phyloP scores from a whole-genome alignment of 495 filamentous ascomycete species.

The Hypomontagnella monticulosa region DNA sequence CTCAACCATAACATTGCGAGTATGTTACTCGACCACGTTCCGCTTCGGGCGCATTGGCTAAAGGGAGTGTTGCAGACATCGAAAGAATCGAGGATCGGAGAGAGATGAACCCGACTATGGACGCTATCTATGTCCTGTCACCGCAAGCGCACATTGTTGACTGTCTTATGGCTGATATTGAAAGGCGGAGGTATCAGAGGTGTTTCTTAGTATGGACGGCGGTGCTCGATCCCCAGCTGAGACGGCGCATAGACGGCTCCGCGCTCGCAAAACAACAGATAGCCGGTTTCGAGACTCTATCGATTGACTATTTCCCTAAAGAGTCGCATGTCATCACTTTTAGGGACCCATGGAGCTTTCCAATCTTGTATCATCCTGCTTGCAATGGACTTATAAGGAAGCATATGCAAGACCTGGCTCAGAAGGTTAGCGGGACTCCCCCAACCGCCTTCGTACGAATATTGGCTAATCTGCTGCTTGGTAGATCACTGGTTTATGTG shows the following conservation, averaged over 20 bases:
- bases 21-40: slow-evolving; percentile 56
- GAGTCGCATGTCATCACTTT: slow-evolving; percentile 94
- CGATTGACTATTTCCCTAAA: slow-evolving; percentile 86
- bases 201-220: slow-evolving; percentile 83
- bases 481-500: slow-evolving; percentile 84
- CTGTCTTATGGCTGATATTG: slow-evolving; percentile 91
- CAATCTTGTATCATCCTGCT: slow-evolving; percentile 86
- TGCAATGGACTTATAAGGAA: slow-evolving; percentile 83
- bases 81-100: slow-evolving; percentile 89
- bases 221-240: slow-evolving; percentile 54
- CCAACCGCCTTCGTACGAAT: slow-evolving; percentile 23
- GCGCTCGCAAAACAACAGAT: slow-evolving; percentile 74
- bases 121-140: slow-evolving; percentile 91
- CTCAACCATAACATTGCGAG: slow-evolving; percentile 94
- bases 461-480: slow-evolving; percentile 41
- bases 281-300: slow-evolving; percentile 74
- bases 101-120: slow-evolving; percentile 82
- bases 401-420: slow-evolving; percentile 83
- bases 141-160: slow-evolving; percentile 87
- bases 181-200: slow-evolving; percentile 78
- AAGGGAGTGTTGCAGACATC: slow-evolving; percentile 69
- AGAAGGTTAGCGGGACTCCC: slow-evolving; percentile 70
- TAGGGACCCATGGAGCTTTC: slow-evolving; percentile 93
- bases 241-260: slow-evolving; percentile 53
- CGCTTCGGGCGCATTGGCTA: slow-evolving; percentile 31